Conservation (phyloP, 257 asterid species). For the Solanum dulcamara region DNA sequence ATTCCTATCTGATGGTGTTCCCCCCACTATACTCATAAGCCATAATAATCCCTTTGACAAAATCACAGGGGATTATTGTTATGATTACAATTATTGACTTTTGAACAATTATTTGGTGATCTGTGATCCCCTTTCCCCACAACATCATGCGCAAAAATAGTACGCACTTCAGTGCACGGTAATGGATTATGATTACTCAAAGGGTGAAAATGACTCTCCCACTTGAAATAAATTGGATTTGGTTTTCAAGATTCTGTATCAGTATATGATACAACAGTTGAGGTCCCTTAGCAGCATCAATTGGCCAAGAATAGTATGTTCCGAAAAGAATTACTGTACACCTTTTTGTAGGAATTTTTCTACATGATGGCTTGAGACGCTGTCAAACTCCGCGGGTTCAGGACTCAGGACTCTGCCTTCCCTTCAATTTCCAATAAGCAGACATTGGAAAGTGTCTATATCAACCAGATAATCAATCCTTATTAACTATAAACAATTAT, state of each 20-base stretch:
- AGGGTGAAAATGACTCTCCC: background rate
- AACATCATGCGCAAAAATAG: background rate
- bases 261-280: background rate
- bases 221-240: background rate
- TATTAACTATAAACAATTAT: background rate
- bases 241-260: background rate
- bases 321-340: background rate
- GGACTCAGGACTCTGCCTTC: background rate
- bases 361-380: background rate
- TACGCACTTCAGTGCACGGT: background rate
- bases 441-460: conserved; percentile 4
- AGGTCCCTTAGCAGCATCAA: background rate
- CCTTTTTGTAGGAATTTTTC: background rate
- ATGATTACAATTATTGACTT: background rate
- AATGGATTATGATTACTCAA: background rate
- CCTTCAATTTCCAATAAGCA: background rate
- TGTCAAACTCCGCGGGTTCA: background rate
- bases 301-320: background rate
- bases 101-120: background rate
- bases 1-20: background rate
- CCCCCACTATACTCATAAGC: background rate
- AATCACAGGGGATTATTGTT: background rate
- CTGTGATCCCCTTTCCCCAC: background rate
- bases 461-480: background rate
- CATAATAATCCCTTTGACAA: background rate